Conservation (phyloP, 2,329 filamentous ascomycete genomes). For the Aspergillus melleus region DNA sequence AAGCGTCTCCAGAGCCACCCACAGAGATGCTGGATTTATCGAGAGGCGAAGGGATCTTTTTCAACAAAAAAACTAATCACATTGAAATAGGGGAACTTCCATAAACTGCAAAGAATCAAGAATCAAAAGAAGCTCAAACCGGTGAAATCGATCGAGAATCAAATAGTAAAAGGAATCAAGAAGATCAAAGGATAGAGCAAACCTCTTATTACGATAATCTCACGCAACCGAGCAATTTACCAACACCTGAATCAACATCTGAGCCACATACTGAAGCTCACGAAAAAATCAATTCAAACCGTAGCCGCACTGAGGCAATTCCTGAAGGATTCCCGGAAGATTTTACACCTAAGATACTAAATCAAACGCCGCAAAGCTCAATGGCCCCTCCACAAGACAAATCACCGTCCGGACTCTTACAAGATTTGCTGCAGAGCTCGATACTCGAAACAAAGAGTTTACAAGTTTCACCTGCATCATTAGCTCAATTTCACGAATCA, state of each 20-base stretch:
- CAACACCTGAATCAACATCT: neutral
- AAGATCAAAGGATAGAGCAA: no score
- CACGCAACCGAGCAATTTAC: neutral
- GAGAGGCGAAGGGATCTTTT: neutral
- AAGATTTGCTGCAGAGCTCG: neutral
- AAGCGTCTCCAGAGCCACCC: neutral
- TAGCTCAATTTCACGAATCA: neutral
- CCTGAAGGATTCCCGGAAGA: neutral
- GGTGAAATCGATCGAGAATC: no score
- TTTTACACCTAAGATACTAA: no score
- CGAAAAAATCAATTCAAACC: neutral
- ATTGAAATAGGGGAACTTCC: neutral
- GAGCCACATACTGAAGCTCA: neutral
- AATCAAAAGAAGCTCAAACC: neutral
- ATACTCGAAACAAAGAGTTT: neutral
- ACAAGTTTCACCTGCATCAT: neutral
- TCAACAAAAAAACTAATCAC: neutral
- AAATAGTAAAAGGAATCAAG: no score
- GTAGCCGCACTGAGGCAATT: neutral
- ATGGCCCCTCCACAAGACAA: no score
- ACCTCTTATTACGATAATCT: no score
- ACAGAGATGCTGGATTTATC: neutral
- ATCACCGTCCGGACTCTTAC: no score
- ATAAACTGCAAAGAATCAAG: no score
- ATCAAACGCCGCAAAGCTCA: no score